phyloP scores from a whole-genome alignment of 495 filamentous ascomycete species.

The Podospora didyma region DNA sequence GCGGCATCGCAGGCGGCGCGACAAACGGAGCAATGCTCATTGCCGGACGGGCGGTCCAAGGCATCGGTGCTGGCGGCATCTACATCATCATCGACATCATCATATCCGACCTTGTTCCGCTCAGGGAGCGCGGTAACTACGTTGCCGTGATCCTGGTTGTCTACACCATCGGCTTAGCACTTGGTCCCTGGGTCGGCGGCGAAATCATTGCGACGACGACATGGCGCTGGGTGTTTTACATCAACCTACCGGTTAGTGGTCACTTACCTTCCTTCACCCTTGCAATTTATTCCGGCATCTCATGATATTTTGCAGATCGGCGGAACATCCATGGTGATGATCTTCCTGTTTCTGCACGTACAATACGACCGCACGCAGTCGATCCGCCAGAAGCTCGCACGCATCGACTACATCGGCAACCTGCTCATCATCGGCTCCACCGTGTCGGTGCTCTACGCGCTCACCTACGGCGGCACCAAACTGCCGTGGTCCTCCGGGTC shows the following conservation, averaged over 20 bases:
- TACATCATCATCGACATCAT: constrained; percentile 71
- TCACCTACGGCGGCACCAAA: constrained; percentile 12
- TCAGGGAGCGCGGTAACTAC: constrained; percentile 58
- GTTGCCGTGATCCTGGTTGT: constrained; percentile 31
- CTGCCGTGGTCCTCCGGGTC: constrained; percentile 25
- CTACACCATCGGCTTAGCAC: constrained; percentile 60
- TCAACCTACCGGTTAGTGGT: constrained; percentile 32
- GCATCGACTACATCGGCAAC: constrained; percentile 31
- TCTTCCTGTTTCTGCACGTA: not conserved
- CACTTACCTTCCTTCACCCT: constrained; percentile 28
- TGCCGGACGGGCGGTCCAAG: constrained; percentile 71
- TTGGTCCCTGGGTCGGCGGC: constrained; percentile 68
- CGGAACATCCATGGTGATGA: constrained; percentile 6
- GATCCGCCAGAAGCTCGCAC: constrained; percentile 9
- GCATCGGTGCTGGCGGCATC: constrained; percentile 72
- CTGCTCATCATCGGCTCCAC: constrained; percentile 23
- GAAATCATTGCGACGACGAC: constrained; percentile 50
- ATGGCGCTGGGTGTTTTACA: constrained; percentile 35
- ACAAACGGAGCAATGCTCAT: constrained; percentile 56
- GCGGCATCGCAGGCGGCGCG: constrained; percentile 36
- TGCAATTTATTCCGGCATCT: not conserved
- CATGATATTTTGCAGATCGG: constrained; percentile 4
- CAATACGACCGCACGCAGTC: not conserved
- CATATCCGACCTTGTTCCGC: constrained; percentile 66
- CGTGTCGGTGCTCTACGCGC: constrained; percentile 23